Evolutionary conservation across 768 basidiomycete species (phyloP), one percentile per base, ranked within the genome.

Genomic region (Mycena haematopus): DNA sequence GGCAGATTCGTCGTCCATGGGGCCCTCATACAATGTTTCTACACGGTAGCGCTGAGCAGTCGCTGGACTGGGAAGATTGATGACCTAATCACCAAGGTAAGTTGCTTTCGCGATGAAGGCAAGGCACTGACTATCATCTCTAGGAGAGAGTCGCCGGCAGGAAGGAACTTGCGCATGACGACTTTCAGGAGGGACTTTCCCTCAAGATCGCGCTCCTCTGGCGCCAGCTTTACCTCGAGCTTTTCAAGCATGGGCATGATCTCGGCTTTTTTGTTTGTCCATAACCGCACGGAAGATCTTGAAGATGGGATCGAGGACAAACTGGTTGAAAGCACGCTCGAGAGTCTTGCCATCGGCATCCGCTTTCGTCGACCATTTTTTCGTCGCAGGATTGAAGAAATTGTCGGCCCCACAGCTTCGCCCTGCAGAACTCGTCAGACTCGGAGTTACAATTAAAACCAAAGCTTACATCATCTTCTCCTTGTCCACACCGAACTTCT

Each of bases 1-100:
- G 69, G 97, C 97, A 63, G 94, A 97, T 80, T 99, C 97, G 74
- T 99, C 97, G 80, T 99, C 97, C 95, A 98, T 95, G 72, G 97
- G 97, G 76, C 97, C 97, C 76, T 99, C 97, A 79, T 99, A 99
- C 65, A 99, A 90, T 69, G 97, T 99, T 85, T 99, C 95, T 59
- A 97, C 96, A 86, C 97, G 96, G 81, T 99, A 99, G 57, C 91
- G 87, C 80, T 99, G 97, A 65, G 97, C 97, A 65, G 96, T 99
- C 60, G 88, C 89, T 96, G 96, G 97, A 99, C 47, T 42, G 17
- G 97, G 96, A 68, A 99, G 89, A 82, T 98, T 94, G 79, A 99
- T 93, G 84, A 98, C 95, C 44, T 45, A 24, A 3, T 47, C 7
- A 15, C 42, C 10, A 47, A 24, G 10, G 25, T 47, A 4, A 47